phyloP scores from a whole-genome alignment of 345 rosid genomes.

The Noccaea caerulescens region DNA sequence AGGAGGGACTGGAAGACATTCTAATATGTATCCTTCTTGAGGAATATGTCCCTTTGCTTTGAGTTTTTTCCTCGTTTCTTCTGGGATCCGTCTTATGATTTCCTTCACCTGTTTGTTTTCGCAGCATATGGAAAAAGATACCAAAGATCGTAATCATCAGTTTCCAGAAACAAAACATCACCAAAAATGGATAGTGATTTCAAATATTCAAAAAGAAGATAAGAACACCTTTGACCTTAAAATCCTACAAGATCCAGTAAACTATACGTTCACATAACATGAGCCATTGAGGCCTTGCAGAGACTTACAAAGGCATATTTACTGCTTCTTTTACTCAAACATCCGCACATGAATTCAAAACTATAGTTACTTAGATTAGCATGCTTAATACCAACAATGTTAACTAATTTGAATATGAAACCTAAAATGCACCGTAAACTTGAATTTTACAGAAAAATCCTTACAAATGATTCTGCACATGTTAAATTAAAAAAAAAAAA shows the following conservation, averaged over 20 bases:
- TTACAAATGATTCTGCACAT: neutral
- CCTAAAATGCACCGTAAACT: neutral
- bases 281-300: constrained; percentile 26
- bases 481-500: neutral
- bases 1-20: constrained; percentile 88
- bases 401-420: constrained; percentile 14
- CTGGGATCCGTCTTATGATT: constrained; percentile 73
- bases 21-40: constrained; percentile 86
- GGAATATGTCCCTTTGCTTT: constrained; percentile 80
- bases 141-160: constrained; percentile 20
- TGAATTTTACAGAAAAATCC: neutral
- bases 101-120: constrained; percentile 62
- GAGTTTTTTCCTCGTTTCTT: constrained; percentile 73
- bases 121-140: constrained; percentile 31
- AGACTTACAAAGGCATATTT: neutral
- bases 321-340: constrained; percentile 22
- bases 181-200: constrained; percentile 5
- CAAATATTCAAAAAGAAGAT: constrained; percentile 8
- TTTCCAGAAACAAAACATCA: constrained; percentile 28
- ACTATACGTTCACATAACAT: constrained; percentile 20
- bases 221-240: constrained; percentile 19
- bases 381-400: constrained; percentile 20
- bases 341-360: constrained; percentile 8
- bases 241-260: constrained; percentile 24
- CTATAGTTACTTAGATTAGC: constrained; percentile 19